A percentile compares a stretch with the other conserved stretches of the same genome.
Evolutionary conservation across 2,329 filamentous ascomycete species (phyloP).

Genomic region (Colletotrichum lini): DNA sequence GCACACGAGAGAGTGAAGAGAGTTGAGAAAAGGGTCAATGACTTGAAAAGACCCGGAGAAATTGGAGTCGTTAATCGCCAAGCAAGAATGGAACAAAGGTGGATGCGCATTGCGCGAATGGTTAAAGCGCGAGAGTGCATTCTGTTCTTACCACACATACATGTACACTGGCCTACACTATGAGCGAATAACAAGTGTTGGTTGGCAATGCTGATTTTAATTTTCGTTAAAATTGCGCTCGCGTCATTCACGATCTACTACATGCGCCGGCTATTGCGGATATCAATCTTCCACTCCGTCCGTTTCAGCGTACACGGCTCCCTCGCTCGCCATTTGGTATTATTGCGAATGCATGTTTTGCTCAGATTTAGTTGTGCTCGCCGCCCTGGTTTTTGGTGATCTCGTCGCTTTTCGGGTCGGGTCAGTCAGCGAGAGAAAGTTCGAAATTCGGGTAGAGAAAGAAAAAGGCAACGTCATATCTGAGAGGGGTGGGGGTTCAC

Average conservation of each 20-base stretch:
- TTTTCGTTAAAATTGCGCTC: slow-evolving; percentile 12
- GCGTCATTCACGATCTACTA: slow-evolving; percentile 1
- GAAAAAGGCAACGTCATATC: neutral
- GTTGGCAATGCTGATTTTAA: slow-evolving; percentile 40
- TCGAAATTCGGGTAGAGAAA: neutral
- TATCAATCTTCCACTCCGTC: slow-evolving; percentile 24
- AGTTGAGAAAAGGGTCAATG: slow-evolving; percentile 26
- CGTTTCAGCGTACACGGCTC: neutral
- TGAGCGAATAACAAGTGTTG: slow-evolving; percentile 21
- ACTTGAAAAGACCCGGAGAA: slow-evolving; percentile 22
- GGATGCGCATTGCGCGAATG: slow-evolving; percentile 39
- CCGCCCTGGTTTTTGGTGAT: slow-evolving; percentile 81
- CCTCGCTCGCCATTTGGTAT: slow-evolving; percentile 1
- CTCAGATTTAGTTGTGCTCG: slow-evolving; percentile 69
- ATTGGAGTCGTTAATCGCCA: slow-evolving; percentile 18
- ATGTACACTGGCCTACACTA: slow-evolving; percentile 58
- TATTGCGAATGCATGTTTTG: slow-evolving; percentile 11
- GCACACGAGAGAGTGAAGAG: slow-evolving; percentile 43
- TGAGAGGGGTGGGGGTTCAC: slow-evolving; percentile 51
- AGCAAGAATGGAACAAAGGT: slow-evolving; percentile 3
- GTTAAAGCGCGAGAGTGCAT: slow-evolving; percentile 12
- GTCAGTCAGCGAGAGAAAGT: slow-evolving; percentile 21
- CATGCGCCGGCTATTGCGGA: slow-evolving; percentile 24
- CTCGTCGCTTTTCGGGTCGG: slow-evolving; percentile 72
- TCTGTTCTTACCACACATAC: slow-evolving; percentile 45